Evolutionary conservation across 768 basidiomycete genomes (phyloP), one percentile per base, ranked within the genome.

Genomic region (Boletellus emodensis): DNA sequence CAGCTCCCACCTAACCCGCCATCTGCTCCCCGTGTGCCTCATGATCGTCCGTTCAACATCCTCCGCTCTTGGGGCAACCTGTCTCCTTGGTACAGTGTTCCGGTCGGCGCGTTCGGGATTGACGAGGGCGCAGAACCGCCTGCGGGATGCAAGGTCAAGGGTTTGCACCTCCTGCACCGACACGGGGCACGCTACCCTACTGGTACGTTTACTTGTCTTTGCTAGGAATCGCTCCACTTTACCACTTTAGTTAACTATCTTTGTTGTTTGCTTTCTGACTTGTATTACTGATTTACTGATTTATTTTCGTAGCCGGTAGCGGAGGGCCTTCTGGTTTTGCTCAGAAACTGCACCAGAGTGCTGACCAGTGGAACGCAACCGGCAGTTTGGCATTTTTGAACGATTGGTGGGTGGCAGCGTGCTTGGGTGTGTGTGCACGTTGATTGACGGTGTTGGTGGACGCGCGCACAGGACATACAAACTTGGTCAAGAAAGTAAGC

Each of bases 41-140:
- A 11, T 4, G 66, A 70, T 15, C 65, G 65, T 33, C 50, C 71
- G 10, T 91, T 89, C 56, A 79, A 85, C 60, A 59, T 92, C 39
- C 82, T 91, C 68, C 79, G 75, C 63, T 78, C 81, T 38, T 93
- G 90, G 90, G 90, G 90, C 1, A 92, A 91, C 61, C 65, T 90
- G 37, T 85, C 85, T 1, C 90, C 90, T 11, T 93, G 90, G 90
- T 92, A 85, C 64, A 88, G 84, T 55, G 82, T 89, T 17, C 73
- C 74, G 15, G 73, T 71, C 38, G 77, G 74, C 12, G 71, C 78
- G 2, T 93, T 90, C 67, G 90, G 90, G 1, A 55, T 91, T 10
- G 79, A 90, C 56, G 84, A 88, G 0, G 75, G 76, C 6, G 83
- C 88, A 0, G 84, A 81, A 34, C 75, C 82, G 2, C 90, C 90